phyloP scores from a whole-genome alignment of 345 rosid species.

The Melaleuca quinquenervia region DNA sequence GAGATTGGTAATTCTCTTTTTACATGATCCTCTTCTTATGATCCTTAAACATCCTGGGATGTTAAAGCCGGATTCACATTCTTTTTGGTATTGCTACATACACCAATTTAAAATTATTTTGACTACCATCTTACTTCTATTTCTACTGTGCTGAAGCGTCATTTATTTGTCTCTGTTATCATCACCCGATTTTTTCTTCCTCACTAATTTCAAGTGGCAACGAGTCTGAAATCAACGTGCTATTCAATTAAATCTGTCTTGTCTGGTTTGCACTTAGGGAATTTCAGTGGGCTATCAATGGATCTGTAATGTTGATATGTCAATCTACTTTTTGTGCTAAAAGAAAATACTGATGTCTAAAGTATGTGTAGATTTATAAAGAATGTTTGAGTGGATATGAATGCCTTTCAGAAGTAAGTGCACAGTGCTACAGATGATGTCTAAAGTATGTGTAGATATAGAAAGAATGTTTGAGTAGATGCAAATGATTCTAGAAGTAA shows the following conservation, averaged over 20 bases:
- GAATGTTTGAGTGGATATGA: neutral
- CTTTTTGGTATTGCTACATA: neutral
- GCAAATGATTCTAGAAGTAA: no score
- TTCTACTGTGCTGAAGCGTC: neutral
- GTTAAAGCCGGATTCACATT: neutral
- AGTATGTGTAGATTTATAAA: neutral
- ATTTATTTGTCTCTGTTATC: neutral
- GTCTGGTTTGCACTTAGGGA: neutral
- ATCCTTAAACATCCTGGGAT: neutral
- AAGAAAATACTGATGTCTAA: neutral
- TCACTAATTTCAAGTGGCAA: neutral
- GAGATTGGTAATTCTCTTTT: constrained; percentile 69
- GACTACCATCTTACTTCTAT: neutral
- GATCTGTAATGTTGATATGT: neutral
- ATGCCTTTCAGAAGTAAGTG: neutral
- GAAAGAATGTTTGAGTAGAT: no score
- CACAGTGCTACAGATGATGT: neutral
- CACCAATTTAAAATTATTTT: neutral
- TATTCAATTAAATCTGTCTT: neutral
- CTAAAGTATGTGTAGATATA: no score
- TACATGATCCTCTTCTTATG: neutral
- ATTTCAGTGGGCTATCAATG: neutral
- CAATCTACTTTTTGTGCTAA: neutral
- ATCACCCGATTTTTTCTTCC: neutral
- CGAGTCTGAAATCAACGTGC: neutral